phyloP scores from a whole-genome alignment of 192 early-diverging fungal species.

The Coemansia sp. region DNA sequence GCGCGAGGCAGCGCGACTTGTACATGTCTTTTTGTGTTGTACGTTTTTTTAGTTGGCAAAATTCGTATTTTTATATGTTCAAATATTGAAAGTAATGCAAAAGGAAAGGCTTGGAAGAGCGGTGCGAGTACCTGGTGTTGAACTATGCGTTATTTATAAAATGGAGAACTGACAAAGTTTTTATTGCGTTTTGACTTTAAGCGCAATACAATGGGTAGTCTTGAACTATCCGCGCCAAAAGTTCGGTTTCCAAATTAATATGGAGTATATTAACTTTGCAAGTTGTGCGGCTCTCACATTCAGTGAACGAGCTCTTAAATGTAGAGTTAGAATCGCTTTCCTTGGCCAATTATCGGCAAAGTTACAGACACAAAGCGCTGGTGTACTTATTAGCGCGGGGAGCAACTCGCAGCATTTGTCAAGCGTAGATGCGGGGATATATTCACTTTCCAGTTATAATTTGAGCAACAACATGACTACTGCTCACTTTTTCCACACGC shows the following conservation, averaged over 20 bases:
- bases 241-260: neutral
- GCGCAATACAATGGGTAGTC: neutral
- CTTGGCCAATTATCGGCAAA: neutral
- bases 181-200: neutral
- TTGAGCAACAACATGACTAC: neutral
- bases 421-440: neutral
- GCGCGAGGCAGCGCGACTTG: conserved; percentile 6
- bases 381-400: neutral
- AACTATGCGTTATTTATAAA: neutral
- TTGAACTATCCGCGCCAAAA: neutral
- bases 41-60: neutral
- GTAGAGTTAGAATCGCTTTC: neutral
- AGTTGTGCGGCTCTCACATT: conserved; percentile 5
- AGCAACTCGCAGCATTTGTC: neutral
- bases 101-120: neutral
- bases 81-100: neutral
- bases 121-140: neutral
- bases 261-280: neutral
- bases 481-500: neutral
- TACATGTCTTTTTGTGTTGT: neutral
- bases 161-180: neutral
- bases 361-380: neutral
- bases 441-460: neutral
- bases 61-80: neutral
- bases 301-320: neutral